These are phyloP conservation scores for Phialocephala sp. DNA, from an alignment of 2,329 filamentous ascomycete genomes.

Conservation along the genomic window DNA sequence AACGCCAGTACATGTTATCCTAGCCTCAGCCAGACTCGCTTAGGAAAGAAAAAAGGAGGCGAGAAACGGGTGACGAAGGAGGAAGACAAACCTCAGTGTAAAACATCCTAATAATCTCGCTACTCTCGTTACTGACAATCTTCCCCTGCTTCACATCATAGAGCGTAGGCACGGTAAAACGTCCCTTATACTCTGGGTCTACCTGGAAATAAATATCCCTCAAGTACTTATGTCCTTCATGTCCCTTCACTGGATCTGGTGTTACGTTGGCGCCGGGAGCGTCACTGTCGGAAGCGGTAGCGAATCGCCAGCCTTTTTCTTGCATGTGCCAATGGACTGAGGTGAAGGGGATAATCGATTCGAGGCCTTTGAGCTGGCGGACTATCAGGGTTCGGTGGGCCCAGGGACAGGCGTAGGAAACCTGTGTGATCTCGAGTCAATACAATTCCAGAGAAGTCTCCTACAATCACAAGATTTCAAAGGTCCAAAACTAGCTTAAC, in stretches of 20 bases:
- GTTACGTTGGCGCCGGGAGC: constrained; percentile 65
- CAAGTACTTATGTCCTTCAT: constrained; percentile 69
- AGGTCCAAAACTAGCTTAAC: too few species aligned
- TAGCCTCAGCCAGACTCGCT: background rate
- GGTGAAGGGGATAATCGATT: constrained; percentile 72
- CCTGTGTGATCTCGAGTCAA: constrained; percentile 64
- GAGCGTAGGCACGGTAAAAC: constrained; percentile 73
- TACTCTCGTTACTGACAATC: constrained; percentile 84
- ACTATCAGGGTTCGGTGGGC: constrained; percentile 85
- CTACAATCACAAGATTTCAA: too few species aligned
- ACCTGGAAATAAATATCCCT: constrained; percentile 71
- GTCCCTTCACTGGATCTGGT: constrained; percentile 65
- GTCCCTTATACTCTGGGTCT: constrained; percentile 67
- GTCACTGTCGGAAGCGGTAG: constrained; percentile 60
- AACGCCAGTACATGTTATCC: background rate
- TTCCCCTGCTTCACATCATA: constrained; percentile 68
- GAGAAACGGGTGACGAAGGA: too few species aligned
- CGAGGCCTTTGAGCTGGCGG: constrained; percentile 87
- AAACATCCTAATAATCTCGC: constrained; percentile 85
- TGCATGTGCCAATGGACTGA: constrained; percentile 67
- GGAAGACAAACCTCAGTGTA: constrained; percentile 70
- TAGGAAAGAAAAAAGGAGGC: constrained; percentile 37
- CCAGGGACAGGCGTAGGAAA: constrained; percentile 65
- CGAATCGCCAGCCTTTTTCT: constrained; percentile 71
- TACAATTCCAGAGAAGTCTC: background rate